Percentiles rank a stretch among this genome's conserved stretches.
These are phyloP conservation scores for Daldinia caldariorum DNA, from an alignment of 495 filamentous ascomycete species.

Conservation along the genomic window DNA sequence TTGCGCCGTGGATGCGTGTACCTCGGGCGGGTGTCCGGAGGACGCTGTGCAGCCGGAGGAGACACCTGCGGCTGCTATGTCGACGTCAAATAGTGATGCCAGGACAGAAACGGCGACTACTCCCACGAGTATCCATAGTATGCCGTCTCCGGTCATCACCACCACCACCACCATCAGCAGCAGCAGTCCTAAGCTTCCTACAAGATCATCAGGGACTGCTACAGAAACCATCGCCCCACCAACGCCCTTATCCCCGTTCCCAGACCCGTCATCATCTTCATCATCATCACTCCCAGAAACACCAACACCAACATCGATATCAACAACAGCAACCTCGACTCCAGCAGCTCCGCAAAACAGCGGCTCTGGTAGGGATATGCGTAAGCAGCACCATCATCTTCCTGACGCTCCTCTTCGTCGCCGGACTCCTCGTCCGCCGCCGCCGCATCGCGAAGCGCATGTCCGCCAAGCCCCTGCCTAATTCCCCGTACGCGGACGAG, in stretches of 20 bases:
- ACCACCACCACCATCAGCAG: background rate
- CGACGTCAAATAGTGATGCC: background rate
- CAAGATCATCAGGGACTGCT: too few relatives aligned
- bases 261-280: too few relatives aligned
- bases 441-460: conserved; percentile 28
- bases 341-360: background rate
- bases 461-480: background rate
- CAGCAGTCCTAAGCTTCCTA: background rate
- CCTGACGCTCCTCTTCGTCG: conserved; percentile 8
- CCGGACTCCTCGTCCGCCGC: conserved; percentile 31
- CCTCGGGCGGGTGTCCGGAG: conserved; percentile 2
- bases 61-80: background rate
- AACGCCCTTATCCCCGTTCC: too few relatives aligned
- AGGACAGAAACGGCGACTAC: background rate
- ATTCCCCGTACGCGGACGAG: conserved; percentile 1
- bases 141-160: background rate
- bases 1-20: conserved; percentile 41
- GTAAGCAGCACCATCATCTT: conserved; percentile 29
- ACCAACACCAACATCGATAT: background rate
- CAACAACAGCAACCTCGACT: background rate
- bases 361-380: conserved; percentile 29
- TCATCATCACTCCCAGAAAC: background rate
- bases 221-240: too few relatives aligned
- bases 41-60: background rate
- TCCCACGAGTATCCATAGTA: background rate